Percentiles rank a stretch among this genome's conserved stretches.
Conservation (phyloP, 768 basidiomycete species). For the Leccinum disarticulatum region DNA sequence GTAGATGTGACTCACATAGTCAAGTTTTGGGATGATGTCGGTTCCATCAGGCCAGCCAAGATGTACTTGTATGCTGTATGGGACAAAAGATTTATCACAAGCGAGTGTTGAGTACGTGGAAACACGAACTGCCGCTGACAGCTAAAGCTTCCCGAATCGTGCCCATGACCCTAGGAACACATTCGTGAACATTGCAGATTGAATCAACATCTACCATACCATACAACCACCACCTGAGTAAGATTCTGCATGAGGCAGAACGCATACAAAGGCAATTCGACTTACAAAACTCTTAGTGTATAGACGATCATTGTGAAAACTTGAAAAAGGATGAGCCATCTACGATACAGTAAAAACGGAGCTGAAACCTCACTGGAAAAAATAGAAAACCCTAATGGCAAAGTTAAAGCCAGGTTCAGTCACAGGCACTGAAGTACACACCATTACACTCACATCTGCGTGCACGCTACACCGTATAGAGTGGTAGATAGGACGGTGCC, state of each 20-base stretch:
- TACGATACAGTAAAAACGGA: background rate
- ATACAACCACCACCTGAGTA: background rate
- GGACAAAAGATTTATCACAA: no score
- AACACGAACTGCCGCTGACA: background rate
- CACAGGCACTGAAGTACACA: background rate
- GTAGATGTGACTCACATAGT: background rate
- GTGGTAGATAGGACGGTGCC: background rate
- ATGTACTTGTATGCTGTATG: background rate
- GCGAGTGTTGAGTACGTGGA: background rate
- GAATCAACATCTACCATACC: background rate
- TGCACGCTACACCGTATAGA: background rate
- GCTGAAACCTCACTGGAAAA: background rate
- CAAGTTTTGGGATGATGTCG: background rate
- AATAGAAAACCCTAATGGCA: background rate
- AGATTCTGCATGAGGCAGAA: no score
- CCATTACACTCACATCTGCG: background rate
- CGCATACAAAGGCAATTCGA: background rate
- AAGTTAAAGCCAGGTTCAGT: background rate
- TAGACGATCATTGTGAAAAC: background rate
- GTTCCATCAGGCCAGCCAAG: background rate
- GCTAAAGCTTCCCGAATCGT: background rate
- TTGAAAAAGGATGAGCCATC: background rate
- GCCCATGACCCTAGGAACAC: background rate
- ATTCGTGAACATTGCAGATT: background rate
- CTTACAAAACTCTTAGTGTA: background rate